Percentiles rank a stretch among this genome's conserved stretches.
Evolutionary conservation across 148 eudicot species (phyloP).

Genomic region (Simmondsia chinensis): DNA sequence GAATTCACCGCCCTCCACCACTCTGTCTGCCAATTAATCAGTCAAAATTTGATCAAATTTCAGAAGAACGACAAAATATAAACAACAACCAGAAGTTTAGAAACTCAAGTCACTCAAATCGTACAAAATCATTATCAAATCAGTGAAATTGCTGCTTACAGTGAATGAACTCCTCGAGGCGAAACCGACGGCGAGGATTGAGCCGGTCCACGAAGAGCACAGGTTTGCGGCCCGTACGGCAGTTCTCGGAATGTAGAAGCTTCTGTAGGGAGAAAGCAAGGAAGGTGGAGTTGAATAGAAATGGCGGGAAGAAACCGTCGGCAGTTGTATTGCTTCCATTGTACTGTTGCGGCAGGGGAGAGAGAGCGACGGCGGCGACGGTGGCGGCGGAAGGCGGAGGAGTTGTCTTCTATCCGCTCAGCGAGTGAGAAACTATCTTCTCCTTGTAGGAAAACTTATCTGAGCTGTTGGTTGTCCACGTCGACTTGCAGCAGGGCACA

Average conservation of each 20-base stretch:
- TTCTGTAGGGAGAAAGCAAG: conserved; percentile 8
- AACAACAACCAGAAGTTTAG: too few species aligned
- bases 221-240: neutral
- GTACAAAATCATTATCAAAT: neutral
- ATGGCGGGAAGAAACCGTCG: conserved; percentile 40
- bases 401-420: conserved; percentile 7
- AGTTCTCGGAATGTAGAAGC: conserved; percentile 2
- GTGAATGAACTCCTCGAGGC: conserved; percentile 43
- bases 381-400: neutral
- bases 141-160: conserved; percentile 17
- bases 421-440: conserved; percentile 3
- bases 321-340: conserved; percentile 38
- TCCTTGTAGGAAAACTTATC: neutral
- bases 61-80: neutral
- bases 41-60: neutral
- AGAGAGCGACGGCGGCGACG: neutral
- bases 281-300: conserved; percentile 23
- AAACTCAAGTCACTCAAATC: too few species aligned
- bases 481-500: neutral
- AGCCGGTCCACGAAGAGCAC: conserved; percentile 32
- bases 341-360: neutral
- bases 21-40: conserved; percentile 38
- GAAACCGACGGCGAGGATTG: conserved; percentile 32
- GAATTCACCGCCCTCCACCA: conserved; percentile 64
- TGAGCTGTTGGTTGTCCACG: neutral